Conservation (phyloP, 306 rosid species). For the Trifolium repens region DNA sequence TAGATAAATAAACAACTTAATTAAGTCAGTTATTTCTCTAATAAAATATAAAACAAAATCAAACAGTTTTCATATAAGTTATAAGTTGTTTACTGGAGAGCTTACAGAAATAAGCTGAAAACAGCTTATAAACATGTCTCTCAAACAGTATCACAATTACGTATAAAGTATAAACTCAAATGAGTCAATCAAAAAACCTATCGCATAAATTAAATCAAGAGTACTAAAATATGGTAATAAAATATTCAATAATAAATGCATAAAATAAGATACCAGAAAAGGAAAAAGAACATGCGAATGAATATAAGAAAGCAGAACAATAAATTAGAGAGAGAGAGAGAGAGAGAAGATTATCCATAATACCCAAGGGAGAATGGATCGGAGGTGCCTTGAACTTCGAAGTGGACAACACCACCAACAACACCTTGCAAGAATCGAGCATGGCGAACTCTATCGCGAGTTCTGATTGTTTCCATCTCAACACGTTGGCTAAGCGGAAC, state of each 20-base stretch:
- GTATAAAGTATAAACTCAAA: too few relatives aligned
- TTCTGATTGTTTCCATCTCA: not conserved
- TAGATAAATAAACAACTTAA: not conserved
- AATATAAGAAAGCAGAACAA: too few relatives aligned
- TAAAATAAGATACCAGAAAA: too few relatives aligned
- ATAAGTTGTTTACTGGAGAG: not conserved
- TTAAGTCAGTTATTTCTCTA: not conserved
- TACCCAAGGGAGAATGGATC: not conserved
- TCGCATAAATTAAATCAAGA: too few relatives aligned
- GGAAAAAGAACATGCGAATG: not conserved
- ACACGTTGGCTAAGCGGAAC: not conserved
- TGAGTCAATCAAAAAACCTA: too few relatives aligned
- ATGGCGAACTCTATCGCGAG: not conserved
- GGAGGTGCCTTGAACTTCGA: not conserved
- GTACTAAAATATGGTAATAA: too few relatives aligned
- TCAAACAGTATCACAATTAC: too few relatives aligned
- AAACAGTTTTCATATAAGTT: not conserved
- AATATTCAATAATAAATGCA: too few relatives aligned
- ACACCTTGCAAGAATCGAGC: not conserved
- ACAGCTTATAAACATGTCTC: too few relatives aligned
- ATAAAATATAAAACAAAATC: not conserved
- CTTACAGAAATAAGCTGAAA: too few relatives aligned
- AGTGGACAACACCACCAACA: conserved; percentile 12
- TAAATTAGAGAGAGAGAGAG: not conserved
- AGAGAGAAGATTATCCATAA: not conserved